Evolutionary conservation across 1,139 yeast species (phyloP).

Genomic region (Taphrina communis): DNA sequence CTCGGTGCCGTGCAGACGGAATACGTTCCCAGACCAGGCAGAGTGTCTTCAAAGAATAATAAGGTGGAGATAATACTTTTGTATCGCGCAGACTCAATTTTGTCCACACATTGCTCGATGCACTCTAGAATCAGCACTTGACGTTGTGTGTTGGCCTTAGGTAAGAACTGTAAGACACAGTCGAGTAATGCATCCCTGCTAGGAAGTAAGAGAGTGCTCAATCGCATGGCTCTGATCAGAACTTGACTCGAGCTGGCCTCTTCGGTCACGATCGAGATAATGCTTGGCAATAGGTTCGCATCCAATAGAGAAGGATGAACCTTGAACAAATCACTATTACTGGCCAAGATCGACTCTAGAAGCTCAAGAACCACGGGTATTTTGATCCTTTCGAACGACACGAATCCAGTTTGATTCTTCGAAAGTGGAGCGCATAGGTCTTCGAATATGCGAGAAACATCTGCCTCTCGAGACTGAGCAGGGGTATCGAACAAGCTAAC

Average conservation of each 20-base stretch:
- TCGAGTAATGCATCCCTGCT: constrained; percentile 1
- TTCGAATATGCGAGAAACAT: constrained; percentile 29
- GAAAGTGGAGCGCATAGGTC: constrained; percentile 23
- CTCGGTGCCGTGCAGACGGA: constrained; percentile 1
- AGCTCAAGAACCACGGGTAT: constrained; percentile 20
- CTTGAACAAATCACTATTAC: background rate
- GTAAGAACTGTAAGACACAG: constrained; percentile 5
- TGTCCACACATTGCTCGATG: background rate
- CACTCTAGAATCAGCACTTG: constrained; percentile 16
- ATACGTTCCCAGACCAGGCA: constrained; percentile 34
- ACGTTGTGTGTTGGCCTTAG: background rate
- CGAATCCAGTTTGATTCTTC: constrained; percentile 10
- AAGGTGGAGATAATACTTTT: background rate
- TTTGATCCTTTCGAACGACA: constrained; percentile 10
- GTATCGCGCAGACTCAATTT: constrained; percentile 1
- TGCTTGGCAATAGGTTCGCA: constrained; percentile 17
- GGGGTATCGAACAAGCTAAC: constrained; percentile 24
- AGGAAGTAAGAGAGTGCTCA: constrained; percentile 11
- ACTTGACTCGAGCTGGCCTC: background rate
- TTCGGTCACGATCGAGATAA: background rate
- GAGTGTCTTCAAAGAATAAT: constrained; percentile 23
- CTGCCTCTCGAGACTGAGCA: constrained; percentile 19
- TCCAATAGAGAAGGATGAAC: constrained; percentile 20
- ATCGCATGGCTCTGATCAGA: constrained; percentile 8
- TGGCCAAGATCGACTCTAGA: constrained; percentile 21